Conservation (phyloP, 2,329 filamentous ascomycete species). For the Diaporthe helianthi region DNA sequence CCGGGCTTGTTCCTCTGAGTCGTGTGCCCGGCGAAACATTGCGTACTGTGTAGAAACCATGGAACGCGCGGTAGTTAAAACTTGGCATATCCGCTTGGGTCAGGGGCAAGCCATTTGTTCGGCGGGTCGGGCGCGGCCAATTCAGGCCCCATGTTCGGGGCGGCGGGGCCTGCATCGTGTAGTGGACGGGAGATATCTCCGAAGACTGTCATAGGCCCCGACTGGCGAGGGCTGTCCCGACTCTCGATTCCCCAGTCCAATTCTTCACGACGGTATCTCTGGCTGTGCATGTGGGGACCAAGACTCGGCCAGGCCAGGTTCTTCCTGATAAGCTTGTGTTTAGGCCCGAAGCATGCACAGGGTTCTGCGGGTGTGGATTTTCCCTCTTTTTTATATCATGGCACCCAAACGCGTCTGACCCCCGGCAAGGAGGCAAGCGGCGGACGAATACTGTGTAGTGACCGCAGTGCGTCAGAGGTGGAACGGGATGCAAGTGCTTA, state of each 20-base stretch:
- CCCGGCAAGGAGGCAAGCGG: not conserved
- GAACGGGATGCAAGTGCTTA: not conserved
- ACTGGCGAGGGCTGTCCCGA: not conserved
- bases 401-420: not conserved
- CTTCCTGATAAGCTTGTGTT: conserved; percentile 15
- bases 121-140: conserved; percentile 2
- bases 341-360: not conserved
- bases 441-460: not conserved
- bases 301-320: not conserved
- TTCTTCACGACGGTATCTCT: not conserved
- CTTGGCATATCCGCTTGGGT: conserved; percentile 22
- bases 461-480: not conserved
- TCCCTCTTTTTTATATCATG: not conserved
- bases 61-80: not conserved
- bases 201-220: not conserved
- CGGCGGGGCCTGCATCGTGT: conserved; percentile 1
- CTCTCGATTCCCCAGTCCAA: too few species aligned
- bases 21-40: conserved; percentile 6
- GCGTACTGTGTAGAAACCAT: too few species aligned
- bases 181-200: not conserved
- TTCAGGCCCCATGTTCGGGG: too few species aligned
- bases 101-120: conserved; percentile 12
- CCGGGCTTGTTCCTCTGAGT: not conserved
- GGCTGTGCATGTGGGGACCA: not conserved
- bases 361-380: not conserved